Percentiles rank a stretch among this genome's conserved stretches.
phyloP scores from a whole-genome alignment of 768 basidiomycete genomes.

The Megacollybia marginata region DNA sequence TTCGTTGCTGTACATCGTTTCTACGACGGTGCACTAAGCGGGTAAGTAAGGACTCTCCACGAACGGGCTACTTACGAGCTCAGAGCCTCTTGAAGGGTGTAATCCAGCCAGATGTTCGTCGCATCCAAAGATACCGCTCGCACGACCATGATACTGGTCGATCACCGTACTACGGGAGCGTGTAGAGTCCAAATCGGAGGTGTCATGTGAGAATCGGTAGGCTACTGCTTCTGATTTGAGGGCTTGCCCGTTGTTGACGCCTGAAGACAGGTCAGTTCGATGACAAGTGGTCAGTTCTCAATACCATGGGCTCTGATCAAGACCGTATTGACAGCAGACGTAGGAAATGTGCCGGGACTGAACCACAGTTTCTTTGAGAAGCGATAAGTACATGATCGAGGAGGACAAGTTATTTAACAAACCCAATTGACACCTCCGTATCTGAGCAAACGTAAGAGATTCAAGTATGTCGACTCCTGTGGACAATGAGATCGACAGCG shows the following conservation, averaged over 20 bases:
- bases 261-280: constrained; percentile 12
- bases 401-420: constrained; percentile 13
- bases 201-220: constrained; percentile 31
- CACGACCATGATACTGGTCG: constrained; percentile 27
- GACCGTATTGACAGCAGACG: not conserved
- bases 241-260: constrained; percentile 34
- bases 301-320: constrained; percentile 8
- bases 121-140: constrained; percentile 24
- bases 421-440: too few species aligned
- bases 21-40: not conserved
- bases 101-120: constrained; percentile 34
- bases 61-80: constrained; percentile 30
- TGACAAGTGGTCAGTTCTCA: too few species aligned
- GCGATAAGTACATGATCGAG: constrained; percentile 20
- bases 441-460: too few species aligned
- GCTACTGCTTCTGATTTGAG: constrained; percentile 36
- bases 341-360: not conserved
- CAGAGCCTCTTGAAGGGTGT: constrained; percentile 33
- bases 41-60: constrained; percentile 14
- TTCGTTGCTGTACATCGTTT: constrained; percentile 23
- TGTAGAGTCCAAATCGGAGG: constrained; percentile 29
- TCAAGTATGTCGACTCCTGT: too few species aligned
- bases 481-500: too few species aligned
- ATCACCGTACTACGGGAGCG: constrained; percentile 29
- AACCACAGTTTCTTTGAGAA: constrained; percentile 10